Evolutionary conservation across 1,139 yeast species (phyloP).

Genomic region (Yamadazyma triangularis): DNA sequence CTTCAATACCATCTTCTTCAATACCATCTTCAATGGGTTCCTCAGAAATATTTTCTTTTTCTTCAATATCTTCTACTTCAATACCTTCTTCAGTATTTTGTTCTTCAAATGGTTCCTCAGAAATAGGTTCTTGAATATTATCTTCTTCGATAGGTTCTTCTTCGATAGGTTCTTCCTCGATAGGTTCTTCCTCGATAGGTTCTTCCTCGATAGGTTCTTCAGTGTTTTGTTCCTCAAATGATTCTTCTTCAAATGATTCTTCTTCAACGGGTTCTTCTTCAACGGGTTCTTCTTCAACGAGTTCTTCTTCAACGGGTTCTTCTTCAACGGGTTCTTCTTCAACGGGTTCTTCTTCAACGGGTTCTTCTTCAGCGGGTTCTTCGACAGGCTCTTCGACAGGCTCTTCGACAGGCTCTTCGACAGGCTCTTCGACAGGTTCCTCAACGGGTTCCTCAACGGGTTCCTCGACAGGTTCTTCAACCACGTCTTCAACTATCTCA

Average conservation of each 20-base stretch:
- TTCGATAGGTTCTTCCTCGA: conserved; percentile 3
- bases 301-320: conserved; percentile 5
- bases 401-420: conserved; percentile 1
- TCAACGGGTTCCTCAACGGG: too few species aligned
- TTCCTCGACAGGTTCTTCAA: background rate
- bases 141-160: conserved; percentile 4
- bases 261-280: conserved; percentile 1
- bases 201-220: conserved; percentile 4
- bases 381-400: conserved; percentile 2
- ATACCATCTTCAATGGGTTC: conserved; percentile 3
- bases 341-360: conserved; percentile 5
- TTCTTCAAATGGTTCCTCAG: conserved; percentile 3
- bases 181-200: conserved; percentile 3
- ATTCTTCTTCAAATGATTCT: conserved; percentile 3
- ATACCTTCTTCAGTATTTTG: conserved; percentile 6
- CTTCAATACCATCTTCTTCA: background rate
- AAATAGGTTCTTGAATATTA: conserved; percentile 3
- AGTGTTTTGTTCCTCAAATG: conserved; percentile 4
- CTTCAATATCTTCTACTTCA: conserved; percentile 2
- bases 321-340: conserved; percentile 4
- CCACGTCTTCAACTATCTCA: conserved; percentile 1
- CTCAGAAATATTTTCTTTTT: conserved; percentile 2
- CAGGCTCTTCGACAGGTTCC: conserved; percentile 3
- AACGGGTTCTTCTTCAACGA: conserved; percentile 5
- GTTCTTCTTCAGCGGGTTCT: conserved; percentile 4